These are phyloP conservation scores for Mycena chlorophos DNA, from an alignment of 768 basidiomycete species.

Conservation along the genomic window DNA sequence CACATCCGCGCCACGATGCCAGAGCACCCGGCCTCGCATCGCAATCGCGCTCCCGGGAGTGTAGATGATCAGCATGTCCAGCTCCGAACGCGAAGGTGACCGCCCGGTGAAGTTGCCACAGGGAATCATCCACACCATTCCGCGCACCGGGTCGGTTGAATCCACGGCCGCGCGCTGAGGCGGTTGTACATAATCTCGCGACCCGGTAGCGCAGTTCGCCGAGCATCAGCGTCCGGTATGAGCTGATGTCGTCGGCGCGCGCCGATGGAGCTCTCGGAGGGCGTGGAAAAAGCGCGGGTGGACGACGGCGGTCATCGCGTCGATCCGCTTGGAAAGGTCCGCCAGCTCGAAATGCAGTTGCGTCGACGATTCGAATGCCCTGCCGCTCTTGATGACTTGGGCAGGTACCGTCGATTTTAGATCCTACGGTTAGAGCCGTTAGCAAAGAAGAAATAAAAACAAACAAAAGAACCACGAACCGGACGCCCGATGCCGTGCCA, in stretches of 20 bases:
- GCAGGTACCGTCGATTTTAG: no score
- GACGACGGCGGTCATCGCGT: background rate
- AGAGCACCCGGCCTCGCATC: no score
- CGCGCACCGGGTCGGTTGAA: no score
- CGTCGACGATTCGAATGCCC: background rate
- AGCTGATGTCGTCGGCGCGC: background rate
- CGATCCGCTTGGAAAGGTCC: background rate
- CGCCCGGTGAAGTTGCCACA: no score
- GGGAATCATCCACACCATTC: no score
- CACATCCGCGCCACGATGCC: no score
- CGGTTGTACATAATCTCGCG: background rate
- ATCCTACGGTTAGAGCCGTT: background rate
- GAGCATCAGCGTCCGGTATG: background rate
- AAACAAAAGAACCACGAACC: background rate
- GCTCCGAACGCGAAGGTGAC: no score
- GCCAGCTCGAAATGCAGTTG: background rate
- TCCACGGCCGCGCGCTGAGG: no score
- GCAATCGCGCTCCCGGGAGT: no score
- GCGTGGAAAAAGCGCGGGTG: background rate
- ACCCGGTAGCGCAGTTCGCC: background rate
- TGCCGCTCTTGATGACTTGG: background rate
- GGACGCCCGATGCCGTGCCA: background rate
- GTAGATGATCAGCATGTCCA: no score
- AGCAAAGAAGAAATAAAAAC: background rate
- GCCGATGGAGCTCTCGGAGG: background rate